Evolutionary conservation across 1,284 basidiomycete species (phyloP).

Genomic region (Rhodotorula sp.): DNA sequence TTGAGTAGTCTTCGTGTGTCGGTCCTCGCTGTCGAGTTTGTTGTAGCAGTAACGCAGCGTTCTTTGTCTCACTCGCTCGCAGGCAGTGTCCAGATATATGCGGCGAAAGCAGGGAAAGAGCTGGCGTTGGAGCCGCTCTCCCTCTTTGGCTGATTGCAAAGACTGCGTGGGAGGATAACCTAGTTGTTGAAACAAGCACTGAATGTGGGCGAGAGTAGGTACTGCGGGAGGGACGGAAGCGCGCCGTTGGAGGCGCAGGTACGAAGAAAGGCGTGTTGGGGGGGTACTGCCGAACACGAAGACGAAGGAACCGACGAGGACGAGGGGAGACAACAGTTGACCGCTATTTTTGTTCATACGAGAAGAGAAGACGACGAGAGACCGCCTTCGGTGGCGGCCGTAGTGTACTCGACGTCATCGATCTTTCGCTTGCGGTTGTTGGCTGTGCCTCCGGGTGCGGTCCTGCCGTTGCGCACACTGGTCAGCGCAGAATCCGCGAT

Average conservation of each 20-base stretch:
- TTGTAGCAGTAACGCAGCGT: neutral
- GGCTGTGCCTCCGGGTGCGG: slow-evolving; percentile 18
- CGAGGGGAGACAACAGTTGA: too few species aligned
- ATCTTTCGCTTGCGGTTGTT: slow-evolving; percentile 28
- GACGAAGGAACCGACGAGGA: too few species aligned
- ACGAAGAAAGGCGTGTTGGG: too few species aligned
- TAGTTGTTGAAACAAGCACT: slow-evolving; percentile 6
- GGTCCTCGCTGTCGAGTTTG: neutral
- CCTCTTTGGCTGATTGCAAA: neutral
- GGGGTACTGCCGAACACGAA: too few species aligned
- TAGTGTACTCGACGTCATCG: slow-evolving; percentile 19
- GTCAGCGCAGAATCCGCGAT: too few species aligned
- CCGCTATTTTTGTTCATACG: too few species aligned
- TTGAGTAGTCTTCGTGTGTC: slow-evolving; percentile 23
- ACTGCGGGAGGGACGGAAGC: neutral
- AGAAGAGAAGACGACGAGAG: too few species aligned
- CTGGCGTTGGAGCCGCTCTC: slow-evolving; percentile 4
- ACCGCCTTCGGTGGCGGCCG: too few species aligned
- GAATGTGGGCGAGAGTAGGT: neutral
- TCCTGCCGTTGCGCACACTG: neutral
- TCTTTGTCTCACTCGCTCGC: neutral
- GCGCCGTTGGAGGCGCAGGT: too few species aligned
- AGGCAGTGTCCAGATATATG: neutral
- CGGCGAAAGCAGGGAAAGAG: neutral
- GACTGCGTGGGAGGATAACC: neutral